Evolutionary conservation across 2,329 filamentous ascomycete genomes (phyloP).

Genomic region (Fusarium sp.): DNA sequence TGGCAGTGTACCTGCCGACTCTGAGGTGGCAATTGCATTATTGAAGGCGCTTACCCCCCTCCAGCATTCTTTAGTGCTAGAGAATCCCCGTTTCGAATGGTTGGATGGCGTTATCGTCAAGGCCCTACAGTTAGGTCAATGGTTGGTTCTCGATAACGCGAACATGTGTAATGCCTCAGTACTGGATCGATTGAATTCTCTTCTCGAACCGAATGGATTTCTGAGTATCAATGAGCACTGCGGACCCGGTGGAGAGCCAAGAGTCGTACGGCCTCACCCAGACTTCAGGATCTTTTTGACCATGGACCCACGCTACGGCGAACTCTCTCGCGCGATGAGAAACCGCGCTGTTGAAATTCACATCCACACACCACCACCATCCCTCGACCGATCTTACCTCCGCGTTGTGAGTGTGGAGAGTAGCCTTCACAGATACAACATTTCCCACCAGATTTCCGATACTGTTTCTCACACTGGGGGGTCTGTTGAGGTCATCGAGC

Average conservation of each 20-base stretch:
- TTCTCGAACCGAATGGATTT: constrained; percentile 89
- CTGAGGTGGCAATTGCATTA: constrained; percentile 58
- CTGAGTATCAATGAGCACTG: constrained; percentile 95
- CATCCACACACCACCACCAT: constrained; percentile 61
- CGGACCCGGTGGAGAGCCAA: constrained; percentile 80
- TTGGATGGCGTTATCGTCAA: constrained; percentile 91
- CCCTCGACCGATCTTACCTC: constrained; percentile 46
- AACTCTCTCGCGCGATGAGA: constrained; percentile 94
- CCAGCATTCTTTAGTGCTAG: constrained; percentile 63
- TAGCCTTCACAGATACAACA: constrained; percentile 57
- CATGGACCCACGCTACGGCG: constrained; percentile 89
- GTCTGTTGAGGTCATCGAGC: constrained; percentile 42
- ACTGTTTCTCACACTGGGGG: constrained; percentile 35
- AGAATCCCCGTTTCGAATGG: constrained; percentile 92
- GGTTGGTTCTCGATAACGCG: constrained; percentile 96
- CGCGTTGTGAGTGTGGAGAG: constrained; percentile 60
- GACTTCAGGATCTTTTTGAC: constrained; percentile 94
- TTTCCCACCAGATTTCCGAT: constrained; percentile 47
- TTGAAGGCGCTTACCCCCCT: constrained; percentile 61
- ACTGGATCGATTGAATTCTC: constrained; percentile 90
- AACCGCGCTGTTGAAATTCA: constrained; percentile 94
- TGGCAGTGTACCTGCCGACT: constrained; percentile 53
- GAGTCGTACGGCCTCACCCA: constrained; percentile 81
- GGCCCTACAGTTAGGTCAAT: constrained; percentile 84
- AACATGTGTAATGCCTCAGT: constrained; percentile 97